Base-by-base conservation (phyloP, 2,329 filamentous ascomycete species). In the Exophiala mesophila region DNA sequence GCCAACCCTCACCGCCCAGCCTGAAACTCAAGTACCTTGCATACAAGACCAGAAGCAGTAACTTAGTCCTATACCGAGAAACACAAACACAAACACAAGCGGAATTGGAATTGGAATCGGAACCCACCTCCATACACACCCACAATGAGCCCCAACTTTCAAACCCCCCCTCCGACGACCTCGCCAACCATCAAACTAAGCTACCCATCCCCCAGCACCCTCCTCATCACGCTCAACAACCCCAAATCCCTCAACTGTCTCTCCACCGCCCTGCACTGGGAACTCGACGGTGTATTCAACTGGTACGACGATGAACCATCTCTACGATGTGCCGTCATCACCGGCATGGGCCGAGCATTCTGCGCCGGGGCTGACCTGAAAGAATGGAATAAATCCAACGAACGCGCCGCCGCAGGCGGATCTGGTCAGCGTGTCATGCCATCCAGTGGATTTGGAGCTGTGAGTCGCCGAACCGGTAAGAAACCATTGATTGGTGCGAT, bases 401-500 rank as follows among this genome's bases (percentile, higher is more conserved):
- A 42, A 4, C 33, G 39, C 7, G 20, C 31, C 12, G 35, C 35
- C 26, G 31, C 29, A 30, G 49, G 44, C 31, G 9, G 35, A 31
- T n/a, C 30, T 3, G 29, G 42, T n/a, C 28, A 43, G 19, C 37
- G 47, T 13, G 30, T 49, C 12, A 55, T 55, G 41, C 60, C 62
- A 1, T 16, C 52, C 7, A 56, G 55, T 6, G 66, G 66, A 8
- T 68, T 69, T 45, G 65, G 61, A 23, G 65, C 62, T 1, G 57
- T 52, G 13, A 39, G 76, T 37, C 79, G 83, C 51, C 72, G 83
- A 18, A 62, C 63, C 3, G 83, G 83, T 36, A 79, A 77, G 62
- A 89, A 89, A 57, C 85, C 85, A 7, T 71, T 89, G 39, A 74
- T 89, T 19, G 82, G 80, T 2, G 85, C 85, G 1, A 80, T 88